Conservation (phyloP, 2,329 filamentous ascomycete species). For the Aspergillus sp. region DNA sequence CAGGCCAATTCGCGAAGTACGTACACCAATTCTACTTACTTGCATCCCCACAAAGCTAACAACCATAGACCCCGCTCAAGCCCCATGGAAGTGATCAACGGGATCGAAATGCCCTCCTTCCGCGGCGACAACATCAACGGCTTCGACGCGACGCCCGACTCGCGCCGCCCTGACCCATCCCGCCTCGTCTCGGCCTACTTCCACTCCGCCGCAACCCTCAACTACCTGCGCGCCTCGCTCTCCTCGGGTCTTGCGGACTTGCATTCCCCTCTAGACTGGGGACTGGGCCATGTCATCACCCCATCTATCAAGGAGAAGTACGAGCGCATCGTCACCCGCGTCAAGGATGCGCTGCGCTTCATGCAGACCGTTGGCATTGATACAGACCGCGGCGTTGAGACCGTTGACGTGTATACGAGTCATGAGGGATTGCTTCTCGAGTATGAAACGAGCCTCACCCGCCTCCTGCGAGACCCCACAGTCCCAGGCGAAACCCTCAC, state of each 20-base stretch:
- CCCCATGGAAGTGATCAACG: constrained; percentile 80
- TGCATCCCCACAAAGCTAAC: neutral
- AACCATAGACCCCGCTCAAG: constrained; percentile 72
- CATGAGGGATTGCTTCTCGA: constrained; percentile 94
- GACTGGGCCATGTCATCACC: constrained; percentile 86
- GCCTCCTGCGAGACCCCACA: constrained; percentile 70
- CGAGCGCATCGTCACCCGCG: constrained; percentile 78
- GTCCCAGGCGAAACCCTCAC: constrained; percentile 24
- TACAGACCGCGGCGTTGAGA: constrained; percentile 80
- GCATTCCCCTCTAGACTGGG: constrained; percentile 93
- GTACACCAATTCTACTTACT: constrained; percentile 5
- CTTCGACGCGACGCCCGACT: constrained; percentile 66
- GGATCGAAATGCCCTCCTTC: constrained; percentile 84
- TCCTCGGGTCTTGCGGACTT: constrained; percentile 90
- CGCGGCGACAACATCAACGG: constrained; percentile 95
- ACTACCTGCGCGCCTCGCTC: constrained; percentile 85
- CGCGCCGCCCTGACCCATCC: constrained; percentile 78
- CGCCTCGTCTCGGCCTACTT: constrained; percentile 92
- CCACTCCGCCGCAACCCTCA: constrained; percentile 90
- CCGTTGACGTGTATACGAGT: constrained; percentile 92
- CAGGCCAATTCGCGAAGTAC: constrained; percentile 91
- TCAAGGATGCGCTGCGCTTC: constrained; percentile 90
- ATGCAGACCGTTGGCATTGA: constrained; percentile 92
- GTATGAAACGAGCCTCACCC: constrained; percentile 88
- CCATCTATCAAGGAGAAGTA: constrained; percentile 84